Base-by-base conservation (phyloP, 2,329 filamentous ascomycete species). In the Phialophora expanda region DNA sequence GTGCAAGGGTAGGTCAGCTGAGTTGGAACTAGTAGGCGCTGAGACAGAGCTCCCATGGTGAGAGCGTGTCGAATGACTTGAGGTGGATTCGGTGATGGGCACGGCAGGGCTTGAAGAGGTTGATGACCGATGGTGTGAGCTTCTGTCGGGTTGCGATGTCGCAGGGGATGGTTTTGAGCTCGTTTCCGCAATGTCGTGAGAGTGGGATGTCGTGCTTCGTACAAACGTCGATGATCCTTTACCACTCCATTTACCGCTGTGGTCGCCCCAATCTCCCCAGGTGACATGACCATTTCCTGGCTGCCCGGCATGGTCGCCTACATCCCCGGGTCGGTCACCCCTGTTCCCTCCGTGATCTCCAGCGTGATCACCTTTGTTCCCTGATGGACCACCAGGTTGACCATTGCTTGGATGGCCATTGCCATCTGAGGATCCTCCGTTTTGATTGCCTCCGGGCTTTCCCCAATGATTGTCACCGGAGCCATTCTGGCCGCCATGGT, bases 181-280 rank as follows among this genome's bases (percentile, higher is more conserved):
- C 34, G 34, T 41, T 41, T 17, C 17, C 17, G 6, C 46, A 22
- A n/a, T 24, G 46, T 24, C 4, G 46, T 50, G 20, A 20, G 46
- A 50, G 20, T 50, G 46, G 8, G 46, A 50, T 50, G 46, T 11
- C 12, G 46, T 26, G 46, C 46, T 50, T 26, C 46, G 22, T 24
- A 12, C 46, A 12, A 50, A 22, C 46, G 46, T 22, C 46, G 46
- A 50, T 24, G 46, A 50, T 22, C n/a, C 20, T 50, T 32, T 55
- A 32, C 12, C 11, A 26, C 11, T 32, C 22, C 51, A 4, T 14
- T n/a, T 4, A 4, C 24, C 28, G 30, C 7, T 50, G 41, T 8
- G 24, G 2, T 46, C 38, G 32, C 6, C 24, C 55, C 55, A 57
- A 9, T 57, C 55, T 57, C 3, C 55, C 55, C 55, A 57, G 11